Evolutionary conservation across 2,329 filamentous ascomycete species (phyloP).

Genomic region (Diaporthe eres): DNA sequence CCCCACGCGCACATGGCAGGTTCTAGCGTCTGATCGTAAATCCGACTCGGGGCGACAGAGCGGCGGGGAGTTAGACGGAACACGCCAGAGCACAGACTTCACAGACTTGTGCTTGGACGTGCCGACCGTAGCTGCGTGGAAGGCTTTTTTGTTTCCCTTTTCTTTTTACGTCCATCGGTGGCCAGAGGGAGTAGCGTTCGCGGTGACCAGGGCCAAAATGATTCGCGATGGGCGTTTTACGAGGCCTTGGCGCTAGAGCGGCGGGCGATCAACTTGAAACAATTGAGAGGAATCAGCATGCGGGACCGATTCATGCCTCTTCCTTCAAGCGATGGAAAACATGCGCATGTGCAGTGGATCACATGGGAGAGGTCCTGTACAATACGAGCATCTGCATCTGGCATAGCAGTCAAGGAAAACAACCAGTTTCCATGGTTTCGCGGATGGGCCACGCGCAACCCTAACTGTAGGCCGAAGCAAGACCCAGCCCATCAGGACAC

Average conservation of each 20-base stretch:
- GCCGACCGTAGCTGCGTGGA: neutral
- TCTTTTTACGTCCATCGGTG: neutral
- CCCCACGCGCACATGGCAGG: constrained; percentile 21
- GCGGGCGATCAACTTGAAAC: constrained; percentile 23
- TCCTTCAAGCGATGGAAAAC: constrained; percentile 7
- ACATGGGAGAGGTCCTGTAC: neutral
- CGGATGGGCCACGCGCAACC: neutral
- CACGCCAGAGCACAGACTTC: constrained; percentile 15
- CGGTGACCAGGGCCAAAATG: neutral
- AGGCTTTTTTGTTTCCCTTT: neutral
- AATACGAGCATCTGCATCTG: neutral
- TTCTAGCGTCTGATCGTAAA: constrained; percentile 20
- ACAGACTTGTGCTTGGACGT: constrained; percentile 23
- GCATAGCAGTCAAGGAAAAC: no score
- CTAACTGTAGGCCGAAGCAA: neutral
- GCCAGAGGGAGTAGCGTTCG: neutral
- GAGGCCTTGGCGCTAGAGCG: constrained; percentile 18
- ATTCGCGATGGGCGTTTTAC: constrained; percentile 35
- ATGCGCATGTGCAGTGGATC: constrained; percentile 19
- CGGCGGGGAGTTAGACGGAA: neutral
- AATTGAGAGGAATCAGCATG: constrained; percentile 16
- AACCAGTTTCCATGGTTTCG: neutral
- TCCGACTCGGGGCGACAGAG: neutral
- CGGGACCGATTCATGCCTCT: constrained; percentile 23
- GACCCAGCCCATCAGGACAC: neutral